Conservation (phyloP, 2,329 filamentous ascomycete genomes). For the Epichloe hybrida region DNA sequence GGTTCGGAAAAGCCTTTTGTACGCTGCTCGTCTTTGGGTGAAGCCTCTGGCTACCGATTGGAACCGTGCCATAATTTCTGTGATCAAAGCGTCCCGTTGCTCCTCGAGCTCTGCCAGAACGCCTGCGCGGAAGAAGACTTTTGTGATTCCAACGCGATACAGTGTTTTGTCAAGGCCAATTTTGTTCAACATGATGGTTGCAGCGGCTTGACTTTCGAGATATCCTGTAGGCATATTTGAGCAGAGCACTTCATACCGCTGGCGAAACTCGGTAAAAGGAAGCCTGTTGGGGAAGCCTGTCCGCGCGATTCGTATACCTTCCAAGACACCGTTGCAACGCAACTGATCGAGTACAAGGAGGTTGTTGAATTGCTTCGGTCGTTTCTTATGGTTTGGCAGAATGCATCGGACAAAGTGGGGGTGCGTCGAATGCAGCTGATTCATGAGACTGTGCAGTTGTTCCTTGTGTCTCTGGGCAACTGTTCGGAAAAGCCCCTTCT, state of each 20-base stretch:
- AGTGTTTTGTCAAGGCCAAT: constrained; percentile 72
- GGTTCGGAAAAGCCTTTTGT: constrained; percentile 86
- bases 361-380: constrained; percentile 81
- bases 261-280: constrained; percentile 83
- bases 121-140: constrained; percentile 95
- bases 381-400: constrained; percentile 94
- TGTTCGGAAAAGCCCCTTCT: constrained; percentile 93
- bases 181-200: constrained; percentile 77
- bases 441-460: constrained; percentile 92
- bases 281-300: constrained; percentile 94
- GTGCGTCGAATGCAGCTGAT: constrained; percentile 85
- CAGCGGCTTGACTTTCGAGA: constrained; percentile 76
- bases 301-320: constrained; percentile 91
- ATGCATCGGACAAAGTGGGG: constrained; percentile 98
- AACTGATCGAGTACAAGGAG: constrained; percentile 92
- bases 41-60: constrained; percentile 88
- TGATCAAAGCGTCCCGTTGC: constrained; percentile 81
- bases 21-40: constrained; percentile 71
- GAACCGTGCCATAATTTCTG: constrained; percentile 85
- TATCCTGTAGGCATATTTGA: constrained; percentile 79
- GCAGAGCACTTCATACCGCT: constrained; percentile 91
- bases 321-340: constrained; percentile 98
- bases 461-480: constrained; percentile 97
- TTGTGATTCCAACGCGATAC: constrained; percentile 88
- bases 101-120: constrained; percentile 95